Conservation (phyloP, 2,329 filamentous ascomycete genomes). For the Xylariaceae sp. region DNA sequence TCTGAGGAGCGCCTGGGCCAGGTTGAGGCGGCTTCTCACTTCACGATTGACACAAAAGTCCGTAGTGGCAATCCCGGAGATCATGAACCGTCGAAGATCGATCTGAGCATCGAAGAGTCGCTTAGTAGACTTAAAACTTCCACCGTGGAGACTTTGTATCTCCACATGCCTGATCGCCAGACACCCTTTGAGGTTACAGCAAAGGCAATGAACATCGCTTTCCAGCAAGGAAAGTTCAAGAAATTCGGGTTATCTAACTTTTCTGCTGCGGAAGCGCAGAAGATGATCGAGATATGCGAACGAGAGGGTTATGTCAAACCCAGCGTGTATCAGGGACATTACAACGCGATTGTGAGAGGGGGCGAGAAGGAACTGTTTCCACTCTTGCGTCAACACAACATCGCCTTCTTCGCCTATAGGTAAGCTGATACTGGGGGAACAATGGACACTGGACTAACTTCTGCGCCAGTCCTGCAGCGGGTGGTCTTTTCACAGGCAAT, state of each 20-base stretch:
- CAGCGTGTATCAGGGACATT: slow-evolving; percentile 55
- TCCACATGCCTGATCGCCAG: slow-evolving; percentile 52
- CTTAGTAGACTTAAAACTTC: slow-evolving; percentile 39
- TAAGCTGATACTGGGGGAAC: neutral
- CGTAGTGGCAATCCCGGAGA: slow-evolving; percentile 29
- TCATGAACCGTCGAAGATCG: slow-evolving; percentile 41
- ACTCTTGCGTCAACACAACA: slow-evolving; percentile 48
- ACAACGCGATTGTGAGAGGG: slow-evolving; percentile 52
- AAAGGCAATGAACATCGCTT: slow-evolving; percentile 50
- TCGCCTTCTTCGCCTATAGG: slow-evolving; percentile 53
- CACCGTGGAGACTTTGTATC: slow-evolving; percentile 27
- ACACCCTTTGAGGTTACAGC: slow-evolving; percentile 51
- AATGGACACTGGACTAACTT: neutral
- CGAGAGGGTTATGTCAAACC: slow-evolving; percentile 50
- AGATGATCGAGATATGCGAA: slow-evolving; percentile 52
- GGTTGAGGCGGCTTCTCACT: slow-evolving; percentile 37
- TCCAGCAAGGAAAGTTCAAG: slow-evolving; percentile 41
- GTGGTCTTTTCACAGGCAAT: slow-evolving; percentile 37
- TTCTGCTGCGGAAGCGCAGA: slow-evolving; percentile 50
- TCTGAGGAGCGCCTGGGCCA: slow-evolving; percentile 44
- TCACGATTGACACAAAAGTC: slow-evolving; percentile 49
- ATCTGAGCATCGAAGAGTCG: slow-evolving; percentile 42
- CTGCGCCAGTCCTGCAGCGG: slow-evolving; percentile 17
- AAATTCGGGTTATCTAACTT: slow-evolving; percentile 56
- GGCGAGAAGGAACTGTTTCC: slow-evolving; percentile 52